Evolutionary conservation across 2,329 filamentous ascomycete species (phyloP).

Genomic region (Colletotrichum liaoningense): DNA sequence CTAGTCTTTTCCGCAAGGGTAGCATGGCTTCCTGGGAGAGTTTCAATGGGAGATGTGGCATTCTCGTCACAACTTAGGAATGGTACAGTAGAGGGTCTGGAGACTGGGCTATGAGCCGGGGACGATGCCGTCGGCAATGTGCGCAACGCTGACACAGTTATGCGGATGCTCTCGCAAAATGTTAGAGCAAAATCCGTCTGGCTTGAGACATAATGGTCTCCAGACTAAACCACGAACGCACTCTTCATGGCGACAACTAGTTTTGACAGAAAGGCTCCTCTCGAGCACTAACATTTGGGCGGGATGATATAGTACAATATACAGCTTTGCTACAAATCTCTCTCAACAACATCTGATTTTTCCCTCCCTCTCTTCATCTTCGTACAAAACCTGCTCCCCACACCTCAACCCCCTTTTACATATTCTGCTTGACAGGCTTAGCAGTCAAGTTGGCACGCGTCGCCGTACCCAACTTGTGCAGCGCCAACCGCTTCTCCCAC

Average conservation of each 20-base stretch:
- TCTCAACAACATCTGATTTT: background rate
- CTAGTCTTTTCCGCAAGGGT: background rate
- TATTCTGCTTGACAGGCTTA: constrained; percentile 50
- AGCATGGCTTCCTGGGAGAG: background rate
- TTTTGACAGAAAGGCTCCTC: constrained; percentile 2
- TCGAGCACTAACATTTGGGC: constrained; percentile 17
- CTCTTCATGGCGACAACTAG: too few species aligned
- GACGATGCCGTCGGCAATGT: too few species aligned
- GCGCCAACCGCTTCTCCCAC: constrained; percentile 82
- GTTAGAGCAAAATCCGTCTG: background rate
- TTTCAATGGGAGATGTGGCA: background rate
- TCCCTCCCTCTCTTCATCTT: background rate
- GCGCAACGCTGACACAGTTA: background rate
- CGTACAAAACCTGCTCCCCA: background rate
- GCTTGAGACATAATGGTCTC: background rate
- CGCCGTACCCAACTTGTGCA: constrained; percentile 86
- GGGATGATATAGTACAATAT: constrained; percentile 35
- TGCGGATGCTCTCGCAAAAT: background rate
- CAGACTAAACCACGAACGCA: too few species aligned
- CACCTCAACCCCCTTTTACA: constrained; percentile 39
- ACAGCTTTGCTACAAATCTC: constrained; percentile 32
- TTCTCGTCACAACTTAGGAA: too few species aligned
- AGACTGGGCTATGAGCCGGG: too few species aligned
- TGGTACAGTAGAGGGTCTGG: background rate
- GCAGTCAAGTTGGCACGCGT: constrained; percentile 77